Evolutionary conservation across 2,329 filamentous ascomycete species (phyloP), one percentile per base, ranked within the genome.

Genomic region (Microcyclosporella mali): DNA sequence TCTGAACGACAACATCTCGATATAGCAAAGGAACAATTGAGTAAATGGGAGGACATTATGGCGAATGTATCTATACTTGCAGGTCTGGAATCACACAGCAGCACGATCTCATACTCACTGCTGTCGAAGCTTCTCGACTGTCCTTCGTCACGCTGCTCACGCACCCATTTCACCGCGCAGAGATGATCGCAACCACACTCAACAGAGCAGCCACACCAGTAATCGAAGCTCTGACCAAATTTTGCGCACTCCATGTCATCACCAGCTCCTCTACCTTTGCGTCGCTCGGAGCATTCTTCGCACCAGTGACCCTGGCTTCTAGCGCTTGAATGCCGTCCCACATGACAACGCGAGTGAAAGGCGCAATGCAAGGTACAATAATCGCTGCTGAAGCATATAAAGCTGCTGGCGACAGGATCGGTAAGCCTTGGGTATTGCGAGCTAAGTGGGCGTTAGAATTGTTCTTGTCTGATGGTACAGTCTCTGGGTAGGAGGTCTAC

Each of bases 281-380:
- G n/a, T 59, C 52, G 10, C 43, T 45, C 3, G 45, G 40, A 27
- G 34, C 54, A 33, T 39, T 46, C 4, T 21, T 31, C 3, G 18
- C 38, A 6, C 38, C 49, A 2, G 49, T 30, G 12, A 49, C 54
- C 28, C 52, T 53, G 3, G 50, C 50, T 8, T 46, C 41, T 11
- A 60, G 42, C 12, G 43, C 42, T 25, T 45, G 37, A 40, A 56
- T 52, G 27, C 49, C 37, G 4, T 19, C n/a, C 33, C 41, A 33
- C 56, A 62, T 60, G 33, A 52, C 34, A 9, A 47, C 12, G 3
- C 53, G 16, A 2, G 58, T 62, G 43, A 46, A 62, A 6, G 57
- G 57, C 15, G 59, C 51, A 17, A 60, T 56, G 1, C 36, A 36
- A 0, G 54, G 50, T 2, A 56, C 35, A 8, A 53, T 21, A 6